These are phyloP conservation scores for Glomus cerebriforme DNA, from an alignment of 192 early-diverging fungal genomes.

Conservation along the genomic window DNA sequence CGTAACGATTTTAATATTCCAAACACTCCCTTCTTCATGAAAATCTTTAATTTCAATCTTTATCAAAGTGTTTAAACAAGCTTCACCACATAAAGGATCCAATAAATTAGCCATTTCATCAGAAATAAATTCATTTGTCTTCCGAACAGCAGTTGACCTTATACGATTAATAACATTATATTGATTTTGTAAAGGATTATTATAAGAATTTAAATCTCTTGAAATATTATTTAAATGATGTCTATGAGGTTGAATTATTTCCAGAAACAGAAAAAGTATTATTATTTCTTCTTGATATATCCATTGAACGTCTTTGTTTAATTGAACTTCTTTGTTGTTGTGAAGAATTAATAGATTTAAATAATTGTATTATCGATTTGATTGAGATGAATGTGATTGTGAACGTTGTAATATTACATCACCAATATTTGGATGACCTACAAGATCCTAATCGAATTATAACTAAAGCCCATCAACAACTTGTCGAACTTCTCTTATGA, in stretches of 20 bases:
- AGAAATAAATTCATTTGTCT: slow-evolving; percentile 66
- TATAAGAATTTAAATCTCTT: neutral
- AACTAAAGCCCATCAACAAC: slow-evolving; percentile 70
- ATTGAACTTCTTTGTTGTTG: too few relatives aligned
- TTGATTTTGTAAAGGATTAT: neutral
- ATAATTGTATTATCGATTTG: too few relatives aligned
- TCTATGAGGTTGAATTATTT: too few relatives aligned
- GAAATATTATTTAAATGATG: neutral
- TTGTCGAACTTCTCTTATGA: slow-evolving; percentile 83
- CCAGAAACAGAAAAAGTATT: too few relatives aligned
- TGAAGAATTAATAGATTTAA: too few relatives aligned
- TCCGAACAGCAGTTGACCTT: slow-evolving; percentile 71
- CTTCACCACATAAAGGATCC: slow-evolving; percentile 59
- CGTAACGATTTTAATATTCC: too few relatives aligned
- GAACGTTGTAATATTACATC: slow-evolving; percentile 56
- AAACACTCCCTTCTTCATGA: slow-evolving; percentile 47
- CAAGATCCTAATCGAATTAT: slow-evolving; percentile 89
- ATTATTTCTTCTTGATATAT: too few relatives aligned
- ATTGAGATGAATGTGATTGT: neutral
- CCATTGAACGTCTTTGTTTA: too few relatives aligned
- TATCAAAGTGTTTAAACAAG: slow-evolving; percentile 64
- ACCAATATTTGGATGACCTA: slow-evolving; percentile 65
- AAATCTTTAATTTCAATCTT: slow-evolving; percentile 42
- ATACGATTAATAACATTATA: slow-evolving; percentile 48
- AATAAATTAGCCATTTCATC: slow-evolving; percentile 54